Evolutionary conservation across 768 basidiomycete species (phyloP).

Genomic region (Russula emetica): DNA sequence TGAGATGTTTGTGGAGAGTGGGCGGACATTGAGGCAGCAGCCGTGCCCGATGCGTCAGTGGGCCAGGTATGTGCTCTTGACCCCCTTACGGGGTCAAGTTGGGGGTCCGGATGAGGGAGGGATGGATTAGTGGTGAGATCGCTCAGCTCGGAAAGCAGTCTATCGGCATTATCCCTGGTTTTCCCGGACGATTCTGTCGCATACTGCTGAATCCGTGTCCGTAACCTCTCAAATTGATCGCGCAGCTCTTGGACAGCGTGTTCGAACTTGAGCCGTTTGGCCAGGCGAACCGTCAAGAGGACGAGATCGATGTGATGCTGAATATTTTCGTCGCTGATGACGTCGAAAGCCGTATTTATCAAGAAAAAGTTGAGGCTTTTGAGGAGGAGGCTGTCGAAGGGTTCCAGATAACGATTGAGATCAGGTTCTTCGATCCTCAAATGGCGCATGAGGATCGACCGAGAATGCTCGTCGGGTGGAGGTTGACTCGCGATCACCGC

Average conservation of each 20-base stretch:
- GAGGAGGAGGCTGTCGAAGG: not conserved
- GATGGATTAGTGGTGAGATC: not conserved
- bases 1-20: not conserved
- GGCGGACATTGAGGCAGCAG: too few relatives aligned
- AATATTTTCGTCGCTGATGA: not conserved
- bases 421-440: not conserved
- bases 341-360: not conserved
- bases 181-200: not conserved
- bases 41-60: not conserved
- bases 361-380: constrained; percentile 15
- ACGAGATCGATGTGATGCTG: not conserved
- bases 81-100: not conserved
- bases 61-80: not conserved
- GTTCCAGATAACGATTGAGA: not conserved
- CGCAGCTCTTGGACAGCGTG: not conserved
- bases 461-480: not conserved
- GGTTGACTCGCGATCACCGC: not conserved
- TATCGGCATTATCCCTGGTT: not conserved
- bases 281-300: not conserved
- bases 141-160: not conserved
- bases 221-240: not conserved
- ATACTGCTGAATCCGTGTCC: too few relatives aligned
- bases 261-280: not conserved
- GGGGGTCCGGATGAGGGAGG: not conserved
- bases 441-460: not conserved